These are phyloP conservation scores for Chalciporus chontae DNA, from an alignment of 768 basidiomycete genomes.

Conservation along the genomic window DNA sequence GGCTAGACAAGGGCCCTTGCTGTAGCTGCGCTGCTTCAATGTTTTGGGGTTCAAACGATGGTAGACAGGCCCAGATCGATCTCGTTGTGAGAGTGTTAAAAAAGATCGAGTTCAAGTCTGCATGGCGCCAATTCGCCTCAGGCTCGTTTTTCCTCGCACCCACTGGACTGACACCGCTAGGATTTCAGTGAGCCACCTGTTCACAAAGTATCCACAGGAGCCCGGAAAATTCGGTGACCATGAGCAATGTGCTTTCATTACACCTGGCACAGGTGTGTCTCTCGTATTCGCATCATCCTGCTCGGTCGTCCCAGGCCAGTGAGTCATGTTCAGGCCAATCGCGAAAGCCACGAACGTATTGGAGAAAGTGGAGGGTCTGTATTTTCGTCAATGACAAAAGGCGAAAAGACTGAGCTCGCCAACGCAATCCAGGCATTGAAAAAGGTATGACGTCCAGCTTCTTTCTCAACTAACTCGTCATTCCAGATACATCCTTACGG, in stretches of 20 bases:
- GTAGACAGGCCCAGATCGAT: slow-evolving; percentile 11
- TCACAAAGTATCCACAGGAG: slow-evolving; percentile 40
- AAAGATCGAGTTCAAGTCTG: slow-evolving; percentile 6
- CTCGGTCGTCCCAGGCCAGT: slow-evolving; percentile 22
- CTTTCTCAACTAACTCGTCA: neutral
- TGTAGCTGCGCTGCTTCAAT: slow-evolving; percentile 9
- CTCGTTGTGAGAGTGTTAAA: slow-evolving; percentile 12
- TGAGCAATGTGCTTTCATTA: slow-evolving; percentile 51
- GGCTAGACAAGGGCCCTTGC: too few relatives aligned
- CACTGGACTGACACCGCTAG: slow-evolving; percentile 35
- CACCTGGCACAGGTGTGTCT: slow-evolving; percentile 46
- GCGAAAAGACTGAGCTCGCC: slow-evolving; percentile 34
- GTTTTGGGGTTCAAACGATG: slow-evolving; percentile 16
- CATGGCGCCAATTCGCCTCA: slow-evolving; percentile 32
- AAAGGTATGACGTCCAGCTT: slow-evolving; percentile 33
- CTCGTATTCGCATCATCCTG: neutral
- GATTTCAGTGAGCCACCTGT: slow-evolving; percentile 41
- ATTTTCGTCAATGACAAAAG: slow-evolving; percentile 42
- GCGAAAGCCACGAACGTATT: slow-evolving; percentile 42
- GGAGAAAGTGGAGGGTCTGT: slow-evolving; percentile 50
- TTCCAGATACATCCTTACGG: slow-evolving; percentile 53
- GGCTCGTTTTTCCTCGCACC: slow-evolving; percentile 53
- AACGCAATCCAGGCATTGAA: slow-evolving; percentile 44
- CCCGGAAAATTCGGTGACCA: slow-evolving; percentile 52
- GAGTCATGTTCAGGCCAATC: slow-evolving; percentile 36